A percentile compares a stretch with the other conserved stretches of the same genome.
These are phyloP conservation scores for Aaosphaeria pasadenensis DNA, from an alignment of 2,329 filamentous ascomycete genomes.

Conservation along the genomic window DNA sequence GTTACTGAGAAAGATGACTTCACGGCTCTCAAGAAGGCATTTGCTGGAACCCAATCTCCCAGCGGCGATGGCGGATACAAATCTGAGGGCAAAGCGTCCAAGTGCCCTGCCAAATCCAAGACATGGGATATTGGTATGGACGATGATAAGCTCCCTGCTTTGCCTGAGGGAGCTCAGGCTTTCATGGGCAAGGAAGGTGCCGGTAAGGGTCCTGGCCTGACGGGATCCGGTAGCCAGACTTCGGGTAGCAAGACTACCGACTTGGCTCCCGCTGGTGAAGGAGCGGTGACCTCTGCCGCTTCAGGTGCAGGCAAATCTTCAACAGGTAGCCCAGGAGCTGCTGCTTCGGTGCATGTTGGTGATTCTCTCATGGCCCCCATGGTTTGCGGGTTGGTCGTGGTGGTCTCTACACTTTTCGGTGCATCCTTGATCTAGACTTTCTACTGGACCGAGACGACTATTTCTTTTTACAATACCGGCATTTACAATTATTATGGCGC, in stretches of 20 bases:
- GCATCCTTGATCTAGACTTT: conserved; percentile 42
- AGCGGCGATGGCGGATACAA: conserved; percentile 60
- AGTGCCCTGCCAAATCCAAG: conserved; percentile 52
- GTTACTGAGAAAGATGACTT: conserved; percentile 64
- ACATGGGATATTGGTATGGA: conserved; percentile 55
- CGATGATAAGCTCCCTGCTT: conserved; percentile 53
- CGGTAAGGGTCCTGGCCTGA: conserved; percentile 55
- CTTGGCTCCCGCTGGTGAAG: conserved; percentile 49
- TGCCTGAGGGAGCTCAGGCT: conserved; percentile 53
- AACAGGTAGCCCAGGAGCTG: conserved; percentile 35
- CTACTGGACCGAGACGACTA: no score
- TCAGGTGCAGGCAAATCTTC: conserved; percentile 15
- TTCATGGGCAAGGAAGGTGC: conserved; percentile 56
- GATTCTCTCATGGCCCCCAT: conserved; percentile 51
- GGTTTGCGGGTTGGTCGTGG: conserved; percentile 50
- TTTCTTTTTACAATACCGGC: no score
- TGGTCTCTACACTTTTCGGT: conserved; percentile 54
- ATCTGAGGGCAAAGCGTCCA: conserved; percentile 48
- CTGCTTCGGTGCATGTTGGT: conserved; percentile 42
- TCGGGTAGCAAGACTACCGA: conserved; percentile 46
- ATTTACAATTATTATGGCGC: no score
- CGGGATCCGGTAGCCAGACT: conserved; percentile 55
- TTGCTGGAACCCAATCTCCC: conserved; percentile 50
- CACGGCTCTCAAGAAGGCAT: conserved; percentile 51
- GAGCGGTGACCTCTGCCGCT: conserved; percentile 41